These are phyloP conservation scores for Camelina neglecta DNA, from an alignment of 345 rosid genomes.

Conservation along the genomic window DNA sequence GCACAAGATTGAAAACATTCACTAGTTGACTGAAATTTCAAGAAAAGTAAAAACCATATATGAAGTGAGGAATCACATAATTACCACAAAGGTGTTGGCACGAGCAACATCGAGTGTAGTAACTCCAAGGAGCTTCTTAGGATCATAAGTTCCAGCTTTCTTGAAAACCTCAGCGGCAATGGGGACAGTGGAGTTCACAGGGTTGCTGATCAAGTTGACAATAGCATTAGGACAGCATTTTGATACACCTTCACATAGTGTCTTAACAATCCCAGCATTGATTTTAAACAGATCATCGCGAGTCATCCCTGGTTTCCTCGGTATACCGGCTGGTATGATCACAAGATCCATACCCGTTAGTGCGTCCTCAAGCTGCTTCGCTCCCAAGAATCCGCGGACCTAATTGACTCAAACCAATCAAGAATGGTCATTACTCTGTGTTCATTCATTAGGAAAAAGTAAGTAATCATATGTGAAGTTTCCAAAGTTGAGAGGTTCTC, in stretches of 20 bases:
- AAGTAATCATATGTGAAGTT: not conserved
- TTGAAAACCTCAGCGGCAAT: conserved; percentile 88
- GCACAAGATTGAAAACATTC: conserved; percentile 30
- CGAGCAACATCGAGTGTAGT: conserved; percentile 87
- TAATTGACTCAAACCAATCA: conserved; percentile 30
- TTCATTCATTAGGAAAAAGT: not conserved
- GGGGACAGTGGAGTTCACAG: conserved; percentile 88
- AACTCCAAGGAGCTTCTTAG: conserved; percentile 78
- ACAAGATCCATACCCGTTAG: conserved; percentile 85
- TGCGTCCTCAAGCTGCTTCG: conserved; percentile 75
- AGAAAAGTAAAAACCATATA: conserved; percentile 12
- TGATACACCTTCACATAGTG: conserved; percentile 76
- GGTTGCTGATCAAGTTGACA: conserved; percentile 85
- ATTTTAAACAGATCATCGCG: conserved; percentile 89
- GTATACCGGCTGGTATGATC: conserved; percentile 86
- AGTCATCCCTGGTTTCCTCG: conserved; percentile 92
- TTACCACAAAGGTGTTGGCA: conserved; percentile 90
- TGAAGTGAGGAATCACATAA: not conserved
- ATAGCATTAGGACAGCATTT: conserved; percentile 75
- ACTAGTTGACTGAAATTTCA: conserved; percentile 5
- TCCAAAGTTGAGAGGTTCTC: conserved; percentile 23
- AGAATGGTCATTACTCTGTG: not conserved
- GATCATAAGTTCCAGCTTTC: conserved; percentile 80
- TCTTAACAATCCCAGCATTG: conserved; percentile 88
- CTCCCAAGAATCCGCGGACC: conserved; percentile 89